A percentile compares a stretch with the other conserved stretches of the same genome.
phyloP scores from a whole-genome alignment of 768 basidiomycete species.

The Suillus subluteus region DNA sequence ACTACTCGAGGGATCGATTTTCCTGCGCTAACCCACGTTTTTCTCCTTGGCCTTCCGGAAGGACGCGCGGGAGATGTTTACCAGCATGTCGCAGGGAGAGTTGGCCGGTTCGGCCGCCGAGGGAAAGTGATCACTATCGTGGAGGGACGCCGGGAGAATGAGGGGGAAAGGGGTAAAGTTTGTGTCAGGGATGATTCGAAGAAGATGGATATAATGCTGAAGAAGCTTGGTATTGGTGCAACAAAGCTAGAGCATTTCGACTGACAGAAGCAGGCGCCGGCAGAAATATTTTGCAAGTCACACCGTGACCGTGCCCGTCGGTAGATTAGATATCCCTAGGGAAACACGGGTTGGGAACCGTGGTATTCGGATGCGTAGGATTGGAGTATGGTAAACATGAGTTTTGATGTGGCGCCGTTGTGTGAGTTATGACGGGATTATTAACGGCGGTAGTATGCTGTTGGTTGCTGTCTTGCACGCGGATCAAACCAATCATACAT shows the following conservation, averaged over 20 bases:
- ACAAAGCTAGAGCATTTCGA: conserved; percentile 57
- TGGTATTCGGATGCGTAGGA: not conserved
- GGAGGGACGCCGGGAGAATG: conserved; percentile 39
- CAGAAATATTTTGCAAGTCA: not conserved
- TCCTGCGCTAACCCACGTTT: conserved; percentile 72
- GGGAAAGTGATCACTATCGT: conserved; percentile 73
- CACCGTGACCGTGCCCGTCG: conserved; percentile 5
- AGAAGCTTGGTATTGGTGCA: conserved; percentile 46
- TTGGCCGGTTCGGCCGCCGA: conserved; percentile 67
- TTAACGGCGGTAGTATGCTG: conserved; percentile 1
- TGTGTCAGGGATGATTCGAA: conserved; percentile 38
- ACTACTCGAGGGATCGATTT: conserved; percentile 77
- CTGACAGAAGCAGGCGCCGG: conserved; percentile 20
- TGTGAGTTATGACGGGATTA: not conserved
- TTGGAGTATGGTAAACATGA: not conserved
- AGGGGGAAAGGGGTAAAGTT: conserved; percentile 30
- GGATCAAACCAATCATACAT: conserved; percentile 5
- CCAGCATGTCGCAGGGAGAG: conserved; percentile 72
- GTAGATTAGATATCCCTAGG: conserved; percentile 1
- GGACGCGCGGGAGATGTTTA: conserved; percentile 60
- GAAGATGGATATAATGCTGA: conserved; percentile 48
- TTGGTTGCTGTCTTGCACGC: conserved; percentile 5
- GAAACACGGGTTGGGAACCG: not conserved
- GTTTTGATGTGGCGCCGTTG: not conserved
- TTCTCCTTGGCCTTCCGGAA: conserved; percentile 66